Base-by-base conservation (phyloP, 176 grass and related monocot genomes). In the Stipa capillata region DNA sequence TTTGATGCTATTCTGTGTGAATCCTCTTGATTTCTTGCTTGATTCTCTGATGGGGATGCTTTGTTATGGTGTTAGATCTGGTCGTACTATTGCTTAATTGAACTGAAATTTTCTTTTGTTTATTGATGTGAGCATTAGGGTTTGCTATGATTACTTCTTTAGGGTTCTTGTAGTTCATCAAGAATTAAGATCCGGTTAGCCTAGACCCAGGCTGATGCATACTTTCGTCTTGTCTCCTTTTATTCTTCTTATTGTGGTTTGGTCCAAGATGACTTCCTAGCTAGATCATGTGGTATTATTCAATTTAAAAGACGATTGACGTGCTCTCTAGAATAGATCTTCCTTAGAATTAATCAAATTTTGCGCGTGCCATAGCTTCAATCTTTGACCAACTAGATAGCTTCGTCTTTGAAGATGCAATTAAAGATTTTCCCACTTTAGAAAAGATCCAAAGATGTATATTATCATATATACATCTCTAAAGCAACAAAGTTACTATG, bases 121-220 rank as follows among this genome's bases (percentile, higher is more conserved):
- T 35, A 49, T n/a, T 25, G 51, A 52, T 81, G 77, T 77, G 64
- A 91, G 63, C 29, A 88, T 71, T 87, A 85, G 87, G 82, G 82
- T 81, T 81, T 81, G 43, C 72, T 31, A 35, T 12, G 23, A 57
- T 74, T 61, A 17, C 52, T 23, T 69, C 68, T 74, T 78, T 85
- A 75, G 69, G 69, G 76, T 89, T 84, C 61, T 76, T 69, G 28
- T 33, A 2, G 49, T 84, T 76, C 76, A 80, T 66, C 20, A 35
- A 44, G 69, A 78, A 73, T 56, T 49, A 15, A 58, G 61, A 85
- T 89, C 70, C 70, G 3, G 44, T 1, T 39, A 79, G n/a, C n/a
- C n/a, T n/a, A n/a, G 29, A 66, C 43, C 29, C 45, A 48, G 21
- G 29, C 59, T 73, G 42, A 45, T 8, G 15, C 11, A 36, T 48